A percentile compares a stretch with the other conserved stretches of the same genome.
Evolutionary conservation across 306 rosid genomes (phyloP).

Genomic region (Crotalaria pallida): DNA sequence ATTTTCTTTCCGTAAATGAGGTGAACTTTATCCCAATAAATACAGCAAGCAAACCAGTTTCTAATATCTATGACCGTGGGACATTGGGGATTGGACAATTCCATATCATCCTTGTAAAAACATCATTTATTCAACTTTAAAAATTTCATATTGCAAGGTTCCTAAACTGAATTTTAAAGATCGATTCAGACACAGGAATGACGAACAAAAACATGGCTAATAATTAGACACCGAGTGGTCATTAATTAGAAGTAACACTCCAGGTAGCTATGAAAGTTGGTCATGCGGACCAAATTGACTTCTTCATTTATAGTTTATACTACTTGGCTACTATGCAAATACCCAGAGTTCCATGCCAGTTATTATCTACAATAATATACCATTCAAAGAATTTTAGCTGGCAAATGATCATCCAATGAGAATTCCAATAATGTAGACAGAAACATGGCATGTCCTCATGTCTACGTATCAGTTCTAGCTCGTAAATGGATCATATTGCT

Average conservation of each 20-base stretch:
- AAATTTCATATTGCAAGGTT: background rate
- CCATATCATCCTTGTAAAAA: background rate
- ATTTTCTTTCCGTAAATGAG: background rate
- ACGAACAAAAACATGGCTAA: slow-evolving; percentile 3
- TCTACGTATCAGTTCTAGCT: background rate
- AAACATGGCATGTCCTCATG: background rate
- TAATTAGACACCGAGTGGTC: background rate
- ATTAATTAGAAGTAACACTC: background rate
- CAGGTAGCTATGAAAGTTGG: background rate
- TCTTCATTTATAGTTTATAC: background rate
- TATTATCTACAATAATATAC: background rate
- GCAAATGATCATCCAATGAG: background rate
- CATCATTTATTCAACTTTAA: background rate
- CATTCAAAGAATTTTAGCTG: background rate
- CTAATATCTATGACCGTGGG: background rate
- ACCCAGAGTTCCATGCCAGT: background rate
- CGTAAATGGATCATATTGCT: background rate
- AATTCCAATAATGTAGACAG: background rate
- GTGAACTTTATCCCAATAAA: background rate
- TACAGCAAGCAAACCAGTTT: background rate
- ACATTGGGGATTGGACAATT: background rate
- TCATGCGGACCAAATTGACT: background rate
- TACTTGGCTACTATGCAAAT: background rate
- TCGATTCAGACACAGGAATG: background rate
- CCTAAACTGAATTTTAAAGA: background rate